Conservation (phyloP, 176 grass and related monocot genomes). For the Cenchrus fungigraminus region DNA sequence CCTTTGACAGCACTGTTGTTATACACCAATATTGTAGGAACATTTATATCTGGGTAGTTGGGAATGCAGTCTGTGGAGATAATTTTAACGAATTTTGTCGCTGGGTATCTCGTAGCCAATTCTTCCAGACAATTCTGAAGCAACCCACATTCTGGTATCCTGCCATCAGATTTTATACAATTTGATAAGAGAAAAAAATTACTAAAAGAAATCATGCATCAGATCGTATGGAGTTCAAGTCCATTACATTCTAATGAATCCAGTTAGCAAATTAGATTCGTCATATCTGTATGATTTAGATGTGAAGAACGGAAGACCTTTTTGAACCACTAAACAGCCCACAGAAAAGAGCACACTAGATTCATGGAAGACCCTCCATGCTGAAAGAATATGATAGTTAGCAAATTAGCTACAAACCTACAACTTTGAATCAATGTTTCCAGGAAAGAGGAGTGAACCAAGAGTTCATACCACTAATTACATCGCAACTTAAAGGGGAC, state of each 20-base stretch:
- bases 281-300: not conserved
- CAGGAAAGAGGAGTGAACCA: not conserved
- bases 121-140: constrained; percentile 86
- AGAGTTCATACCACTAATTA: not conserved
- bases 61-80: constrained; percentile 94
- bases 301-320: not conserved
- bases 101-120: constrained; percentile 77
- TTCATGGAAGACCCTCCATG: not conserved
- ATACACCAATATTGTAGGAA: constrained; percentile 98
- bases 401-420: not conserved
- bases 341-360: constrained; percentile 10
- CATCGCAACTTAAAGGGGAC: not conserved
- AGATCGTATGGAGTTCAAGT: not conserved
- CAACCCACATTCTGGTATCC: constrained; percentile 84
- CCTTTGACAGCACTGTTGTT: constrained; percentile 96
- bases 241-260: not conserved
- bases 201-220: not conserved
- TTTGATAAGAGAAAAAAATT: not conserved
- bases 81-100: constrained; percentile 96
- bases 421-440: not conserved
- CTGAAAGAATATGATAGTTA: not conserved
- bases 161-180: constrained; percentile 48
- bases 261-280: too few relatives aligned
- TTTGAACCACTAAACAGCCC: constrained; percentile 17
- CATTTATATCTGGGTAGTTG: constrained; percentile 88